Conservation (phyloP, 1,284 basidiomycete genomes). For the Thecaphora frezii region DNA sequence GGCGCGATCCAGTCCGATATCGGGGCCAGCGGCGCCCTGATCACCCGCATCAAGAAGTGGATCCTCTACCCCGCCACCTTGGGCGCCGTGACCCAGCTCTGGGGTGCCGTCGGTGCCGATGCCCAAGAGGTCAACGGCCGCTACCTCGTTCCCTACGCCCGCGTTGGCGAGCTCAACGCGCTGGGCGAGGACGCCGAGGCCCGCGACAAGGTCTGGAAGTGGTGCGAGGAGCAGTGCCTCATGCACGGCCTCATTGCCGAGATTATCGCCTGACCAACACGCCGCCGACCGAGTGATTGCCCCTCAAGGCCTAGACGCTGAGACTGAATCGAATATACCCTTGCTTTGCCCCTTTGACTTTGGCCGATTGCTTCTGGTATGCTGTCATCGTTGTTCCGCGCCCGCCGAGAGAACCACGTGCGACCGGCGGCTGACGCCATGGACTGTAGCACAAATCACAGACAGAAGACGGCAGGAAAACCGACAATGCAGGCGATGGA, state of each 20-base stretch:
- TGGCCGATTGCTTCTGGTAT: too few relatives aligned
- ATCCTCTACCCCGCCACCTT: constrained; percentile 18
- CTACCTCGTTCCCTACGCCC: constrained; percentile 42
- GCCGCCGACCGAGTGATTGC: too few relatives aligned
- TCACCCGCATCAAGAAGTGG: constrained; percentile 18
- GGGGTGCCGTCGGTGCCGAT: constrained; percentile 17
- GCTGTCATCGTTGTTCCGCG: too few relatives aligned
- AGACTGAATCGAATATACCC: too few relatives aligned
- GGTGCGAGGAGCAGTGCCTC: constrained; percentile 36
- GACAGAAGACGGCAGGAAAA: too few relatives aligned
- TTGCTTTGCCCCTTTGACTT: too few relatives aligned
- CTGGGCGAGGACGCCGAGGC: constrained; percentile 11
- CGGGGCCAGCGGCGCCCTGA: constrained; percentile 1
- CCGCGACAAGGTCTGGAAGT: constrained; percentile 16
- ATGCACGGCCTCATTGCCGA: constrained; percentile 9
- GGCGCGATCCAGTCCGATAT: constrained; percentile 28
- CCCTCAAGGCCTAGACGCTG: too few relatives aligned
- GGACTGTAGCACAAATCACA: too few relatives aligned
- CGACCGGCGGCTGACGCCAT: too few relatives aligned
- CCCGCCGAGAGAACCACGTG: too few relatives aligned
- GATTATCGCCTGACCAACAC: not conserved
- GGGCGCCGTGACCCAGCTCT: constrained; percentile 42
- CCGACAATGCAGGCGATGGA: too few relatives aligned
- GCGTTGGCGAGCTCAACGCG: constrained; percentile 14
- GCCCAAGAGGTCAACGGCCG: constrained; percentile 15